Base-by-base conservation (phyloP, 73 alveolate genomes). In the Effrenium voratum region DNA sequence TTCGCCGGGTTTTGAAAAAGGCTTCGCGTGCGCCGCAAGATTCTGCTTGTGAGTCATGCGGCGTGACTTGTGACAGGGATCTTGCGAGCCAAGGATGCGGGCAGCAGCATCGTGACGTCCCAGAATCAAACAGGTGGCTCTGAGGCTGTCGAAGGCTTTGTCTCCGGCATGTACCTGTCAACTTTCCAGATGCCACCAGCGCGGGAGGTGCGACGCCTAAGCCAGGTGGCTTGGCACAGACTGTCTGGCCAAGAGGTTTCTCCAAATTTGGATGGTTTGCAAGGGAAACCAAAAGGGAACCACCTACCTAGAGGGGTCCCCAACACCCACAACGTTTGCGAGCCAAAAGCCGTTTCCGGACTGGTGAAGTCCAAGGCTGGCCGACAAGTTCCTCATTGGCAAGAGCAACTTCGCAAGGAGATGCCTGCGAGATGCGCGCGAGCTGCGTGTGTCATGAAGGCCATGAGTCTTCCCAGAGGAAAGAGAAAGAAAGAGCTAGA, bases 151-250 rank as follows among this genome's bases (percentile, higher is more conserved):
- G 97, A 90, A 43, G 46, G 41, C 59, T 90, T 90, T 36, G 49
- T 90, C 36, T 70, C 85, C 32, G 85, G 87, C 26, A 76, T 59
- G 38, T 90, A 90, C 43, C n/a, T n/a, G n/a, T n/a, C n/a, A n/a
- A n/a, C n/a, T n/a, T n/a, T n/a, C n/a, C 49, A 90, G 75, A 73
- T 90, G 40, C 97, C 97, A 4, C 87, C 97, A 32, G 57, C 43
- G 44, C 63, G 57, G 30, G 87, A 90, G 0, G 97, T 90, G 87
- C 36, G 97, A n/a, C 97, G 97, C 15, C 34, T 90, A 43, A n/a
- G n/a, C n/a, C n/a, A n/a, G n/a, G n/a, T n/a, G 85, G 49, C 45
- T 26, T 47, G 63, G 24, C 26, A 30, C n/a, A 47, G 91, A 45
- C 26, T 30, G 45, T 34, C 30, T 26, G 59, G 2, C 34, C 60